Evolutionary conservation across 805 yeast genomes (phyloP), one percentile per base, ranked within the genome.

Genomic region (Saturnispora kantuleensis): DNA sequence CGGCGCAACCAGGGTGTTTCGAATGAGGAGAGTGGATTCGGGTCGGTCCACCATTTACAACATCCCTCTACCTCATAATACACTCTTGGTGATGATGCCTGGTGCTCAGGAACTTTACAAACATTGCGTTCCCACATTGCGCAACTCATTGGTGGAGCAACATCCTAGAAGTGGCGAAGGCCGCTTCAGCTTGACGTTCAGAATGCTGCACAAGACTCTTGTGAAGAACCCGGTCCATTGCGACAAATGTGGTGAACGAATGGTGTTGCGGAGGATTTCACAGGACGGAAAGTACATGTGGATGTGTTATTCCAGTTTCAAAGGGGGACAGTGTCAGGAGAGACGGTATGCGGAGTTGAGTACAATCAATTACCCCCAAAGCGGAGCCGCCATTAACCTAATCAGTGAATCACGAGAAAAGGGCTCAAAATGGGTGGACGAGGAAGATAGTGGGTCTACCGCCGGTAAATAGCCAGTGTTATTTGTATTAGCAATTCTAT

Each of bases 41-140:
- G 53, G 52, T 44, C 68, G 42, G 56, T 46, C 51, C 9, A 35
- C 39, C 10, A 76, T 18, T 67, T 70, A 56, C 63, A 59, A 82
- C 28, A 66, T 81, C 1, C 81, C 78, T n/a, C 55, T 81, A 3
- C 82, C 85, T 0, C 88, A 84, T 57, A 84, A 84, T 54, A 70
- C 84, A 8, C 57, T 84, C 33, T 53, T 84, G 2, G 60, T 84
- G 2, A 84, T 84, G 94, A 78, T 80, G 47, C 82, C 86, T 1
- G 87, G 86, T 0, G 79, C 84, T 49, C 95, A 84, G 56, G 95
- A 84, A 50, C 76, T 74, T 41, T 84, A 63, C 56, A 82, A 78
- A 53, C 95, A 85, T 54, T 66, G 77, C 47, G 76, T 84, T 0
- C 74, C 74, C 4, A 66, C 77, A 1, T 60, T 69, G 35, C 56